Evolutionary conservation across 768 basidiomycete species (phyloP).

Genomic region (Lactarius pseudohatsudake): DNA sequence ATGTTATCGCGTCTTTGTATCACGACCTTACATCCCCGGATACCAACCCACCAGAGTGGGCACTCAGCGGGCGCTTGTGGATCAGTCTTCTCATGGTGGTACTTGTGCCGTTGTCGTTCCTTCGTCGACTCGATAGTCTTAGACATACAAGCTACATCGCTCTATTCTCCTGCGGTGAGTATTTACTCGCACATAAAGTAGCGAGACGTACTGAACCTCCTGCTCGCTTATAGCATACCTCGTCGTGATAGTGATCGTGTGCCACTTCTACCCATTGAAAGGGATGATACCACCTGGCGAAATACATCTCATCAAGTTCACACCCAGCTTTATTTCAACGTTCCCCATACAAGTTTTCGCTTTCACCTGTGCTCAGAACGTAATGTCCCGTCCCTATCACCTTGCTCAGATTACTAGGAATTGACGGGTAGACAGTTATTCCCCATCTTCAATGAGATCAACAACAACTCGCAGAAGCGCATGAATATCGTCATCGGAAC

Average conservation of each 20-base stretch:
- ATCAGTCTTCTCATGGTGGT: slow-evolving; percentile 72
- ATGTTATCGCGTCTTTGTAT: slow-evolving; percentile 80
- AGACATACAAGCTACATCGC: slow-evolving; percentile 91
- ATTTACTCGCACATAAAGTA: not conserved
- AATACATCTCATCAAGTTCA: slow-evolving; percentile 69
- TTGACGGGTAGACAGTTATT: slow-evolving; percentile 60
- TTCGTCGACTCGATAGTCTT: slow-evolving; percentile 80
- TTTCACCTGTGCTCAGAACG: slow-evolving; percentile 92
- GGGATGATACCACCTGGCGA: slow-evolving; percentile 65
- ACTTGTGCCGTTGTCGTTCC: slow-evolving; percentile 78
- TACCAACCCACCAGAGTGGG: slow-evolving; percentile 71
- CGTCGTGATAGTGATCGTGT: slow-evolving; percentile 73
- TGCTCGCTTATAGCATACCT: slow-evolving; percentile 56
- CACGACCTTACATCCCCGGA: slow-evolving; percentile 68
- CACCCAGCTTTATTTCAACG: slow-evolving; percentile 73
- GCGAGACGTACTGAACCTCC: slow-evolving; percentile 16
- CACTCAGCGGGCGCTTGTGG: slow-evolving; percentile 79
- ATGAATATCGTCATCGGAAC: slow-evolving; percentile 87
- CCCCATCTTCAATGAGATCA: slow-evolving; percentile 91
- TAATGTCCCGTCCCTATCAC: slow-evolving; percentile 39
- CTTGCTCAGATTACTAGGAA: not conserved
- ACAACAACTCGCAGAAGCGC: slow-evolving; percentile 71
- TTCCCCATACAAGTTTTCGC: slow-evolving; percentile 95
- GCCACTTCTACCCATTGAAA: slow-evolving; percentile 73
- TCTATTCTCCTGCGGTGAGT: slow-evolving; percentile 83